Evolutionary conservation across 306 rosid species (phyloP).

Genomic region (Gastrolobium villosum): DNA sequence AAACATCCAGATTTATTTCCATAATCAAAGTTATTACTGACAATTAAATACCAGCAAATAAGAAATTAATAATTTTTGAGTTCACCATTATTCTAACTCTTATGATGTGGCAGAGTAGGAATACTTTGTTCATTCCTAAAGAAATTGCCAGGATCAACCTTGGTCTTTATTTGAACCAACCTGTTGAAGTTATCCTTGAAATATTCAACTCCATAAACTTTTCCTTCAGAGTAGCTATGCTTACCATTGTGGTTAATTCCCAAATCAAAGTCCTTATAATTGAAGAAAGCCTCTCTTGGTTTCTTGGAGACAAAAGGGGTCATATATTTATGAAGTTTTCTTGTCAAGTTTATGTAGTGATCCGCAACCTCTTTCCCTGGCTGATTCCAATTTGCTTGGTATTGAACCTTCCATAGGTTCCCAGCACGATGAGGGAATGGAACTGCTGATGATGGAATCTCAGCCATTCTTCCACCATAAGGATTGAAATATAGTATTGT

Average conservation of each 20-base stretch:
- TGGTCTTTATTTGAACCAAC: slow-evolving; percentile 67
- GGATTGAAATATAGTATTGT: slow-evolving; percentile 62
- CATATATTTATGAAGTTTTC: slow-evolving; percentile 66
- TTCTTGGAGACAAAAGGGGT: slow-evolving; percentile 70
- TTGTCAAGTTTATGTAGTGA: slow-evolving; percentile 51
- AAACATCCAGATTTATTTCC: slow-evolving; percentile 17
- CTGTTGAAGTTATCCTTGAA: slow-evolving; percentile 74
- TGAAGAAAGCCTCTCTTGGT: slow-evolving; percentile 75
- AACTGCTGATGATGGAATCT: slow-evolving; percentile 58
- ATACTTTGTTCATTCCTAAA: slow-evolving; percentile 81
- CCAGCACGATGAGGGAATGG: slow-evolving; percentile 82
- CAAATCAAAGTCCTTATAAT: slow-evolving; percentile 78
- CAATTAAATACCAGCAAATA: neutral
- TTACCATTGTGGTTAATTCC: slow-evolving; percentile 69
- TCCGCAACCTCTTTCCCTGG: slow-evolving; percentile 55
- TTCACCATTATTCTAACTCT: slow-evolving; percentile 15
- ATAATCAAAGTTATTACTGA: neutral
- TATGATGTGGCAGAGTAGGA: slow-evolving; percentile 48
- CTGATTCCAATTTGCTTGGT: slow-evolving; percentile 70
- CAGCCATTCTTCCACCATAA: slow-evolving; percentile 81
- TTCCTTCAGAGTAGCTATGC: slow-evolving; percentile 60
- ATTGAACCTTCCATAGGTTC: slow-evolving; percentile 73
- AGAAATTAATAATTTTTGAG: neutral
- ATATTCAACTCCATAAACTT: slow-evolving; percentile 67
- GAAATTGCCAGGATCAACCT: slow-evolving; percentile 75